Evolutionary conservation across 2,329 filamentous ascomycete genomes (phyloP), one percentile per base, ranked within the genome.

Genomic region (Emmonsiellopsis sp.): DNA sequence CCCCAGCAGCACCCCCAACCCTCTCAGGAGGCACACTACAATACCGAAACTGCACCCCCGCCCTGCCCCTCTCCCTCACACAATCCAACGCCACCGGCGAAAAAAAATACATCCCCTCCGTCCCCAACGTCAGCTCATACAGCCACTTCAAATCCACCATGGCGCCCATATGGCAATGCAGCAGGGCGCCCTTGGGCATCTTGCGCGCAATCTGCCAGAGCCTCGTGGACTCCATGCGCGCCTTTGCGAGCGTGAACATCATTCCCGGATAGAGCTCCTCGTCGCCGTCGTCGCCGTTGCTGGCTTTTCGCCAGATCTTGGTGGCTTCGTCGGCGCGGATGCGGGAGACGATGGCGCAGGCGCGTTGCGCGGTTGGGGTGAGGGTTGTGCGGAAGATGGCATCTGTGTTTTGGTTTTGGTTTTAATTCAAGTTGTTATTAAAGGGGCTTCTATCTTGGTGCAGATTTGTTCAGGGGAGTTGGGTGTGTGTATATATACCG

Each of bases 111-210:
- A 95, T 85, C 1, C 88, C 88, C 0, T 84, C 81, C 0, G 83
- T 85, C 6, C 63, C 74, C 58, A 97, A 77, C 2, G 88, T 81
- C 61, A 86, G 78, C 5, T 84, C 79, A 40, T 95, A 78, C 7
- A 95, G 73, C 73, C 83, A 94, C 65, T 89, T 86, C 59, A 90
- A 83, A 67, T 95, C 87, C 49, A 95, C 86, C 84, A 94, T 94
- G 62, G 91, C 89, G 68, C 94, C 88, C 65, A 94, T 75, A 69
- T 97, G 91, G 43, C 89, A 89, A 73, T 97, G 91, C 56, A 95
- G 73, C 32, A 95, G 75, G 6, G 69, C 67, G 10, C 92, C 93
- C 69, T 97, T 97, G 31, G 92, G 92, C 87, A 97, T 89, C 58
- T 76, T 80, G 55, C 84, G 81, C 13, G 95, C 80, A 61, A 96